Conservation (phyloP, 169 alveolate species). For the Plasmodium falciparum region DNA sequence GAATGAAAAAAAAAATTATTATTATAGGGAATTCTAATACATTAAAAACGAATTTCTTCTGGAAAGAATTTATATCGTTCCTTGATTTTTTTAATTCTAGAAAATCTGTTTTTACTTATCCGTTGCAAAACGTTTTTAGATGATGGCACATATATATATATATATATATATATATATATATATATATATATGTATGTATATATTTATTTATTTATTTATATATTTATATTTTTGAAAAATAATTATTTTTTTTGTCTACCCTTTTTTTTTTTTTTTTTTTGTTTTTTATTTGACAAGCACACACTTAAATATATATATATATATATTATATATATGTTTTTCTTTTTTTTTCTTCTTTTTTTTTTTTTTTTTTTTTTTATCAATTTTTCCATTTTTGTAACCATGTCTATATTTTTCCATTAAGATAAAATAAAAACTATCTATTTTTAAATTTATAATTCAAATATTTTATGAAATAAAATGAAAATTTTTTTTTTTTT, state of each 20-base stretch:
- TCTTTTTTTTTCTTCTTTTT: too few relatives aligned
- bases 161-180: not conserved
- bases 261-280: not conserved
- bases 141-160: not conserved
- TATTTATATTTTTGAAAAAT: not conserved
- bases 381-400: too few relatives aligned
- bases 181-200: not conserved
- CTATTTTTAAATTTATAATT: too few relatives aligned
- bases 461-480: too few relatives aligned
- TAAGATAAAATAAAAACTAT: too few relatives aligned
- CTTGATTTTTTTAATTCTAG: constrained; percentile 67
- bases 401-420: too few relatives aligned
- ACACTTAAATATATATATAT: not conserved
- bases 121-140: constrained; percentile 9
- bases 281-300: not conserved
- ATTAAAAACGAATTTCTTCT: constrained; percentile 44
- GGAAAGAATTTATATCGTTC: constrained; percentile 70
- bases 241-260: not conserved
- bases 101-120: constrained; percentile 42
- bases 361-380: too few relatives aligned
- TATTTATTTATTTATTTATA: not conserved
- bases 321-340: not conserved
- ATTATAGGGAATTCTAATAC: constrained; percentile 73
- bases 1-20: constrained; percentile 68
- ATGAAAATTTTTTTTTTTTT: too few relatives aligned